phyloP scores from a whole-genome alignment of 108 stramenopile species.

The Skeletonema tropicum region DNA sequence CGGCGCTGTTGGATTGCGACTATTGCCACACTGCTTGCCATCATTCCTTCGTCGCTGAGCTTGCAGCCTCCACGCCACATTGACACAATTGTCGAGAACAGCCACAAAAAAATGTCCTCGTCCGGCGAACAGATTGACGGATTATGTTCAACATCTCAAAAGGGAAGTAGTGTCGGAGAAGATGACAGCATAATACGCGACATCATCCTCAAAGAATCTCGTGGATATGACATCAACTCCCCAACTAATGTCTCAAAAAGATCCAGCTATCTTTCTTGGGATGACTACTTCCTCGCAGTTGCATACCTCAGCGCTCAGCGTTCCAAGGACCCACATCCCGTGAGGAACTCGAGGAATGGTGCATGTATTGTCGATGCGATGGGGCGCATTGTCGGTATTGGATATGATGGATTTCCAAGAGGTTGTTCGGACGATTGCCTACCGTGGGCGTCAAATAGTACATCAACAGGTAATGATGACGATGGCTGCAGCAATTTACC shows the following conservation, averaged over 20 bases:
- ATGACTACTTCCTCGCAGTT: slow-evolving; percentile 96
- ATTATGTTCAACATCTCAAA: not conserved
- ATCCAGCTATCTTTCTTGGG: slow-evolving; percentile 87
- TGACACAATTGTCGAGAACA: not conserved
- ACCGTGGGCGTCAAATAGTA: slow-evolving; percentile 72
- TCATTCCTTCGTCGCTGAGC: not conserved
- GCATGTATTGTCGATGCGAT: slow-evolving; percentile 77
- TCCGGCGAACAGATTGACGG: not conserved
- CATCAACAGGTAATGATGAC: slow-evolving; percentile 15
- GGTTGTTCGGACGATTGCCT: slow-evolving; percentile 90
- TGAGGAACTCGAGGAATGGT: slow-evolving; percentile 62
- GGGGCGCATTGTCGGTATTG: slow-evolving; percentile 94
- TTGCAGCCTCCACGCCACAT: not conserved
- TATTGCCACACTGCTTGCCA: not conserved
- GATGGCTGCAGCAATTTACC: slow-evolving; percentile 4
- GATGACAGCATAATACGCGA: slow-evolving; percentile 8
- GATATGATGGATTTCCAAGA: slow-evolving; percentile 97
- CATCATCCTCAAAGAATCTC: slow-evolving; percentile 23
- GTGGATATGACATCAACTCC: slow-evolving; percentile 44
- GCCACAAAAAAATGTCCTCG: not conserved
- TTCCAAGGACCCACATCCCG: slow-evolving; percentile 90
- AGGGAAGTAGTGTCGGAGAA: not conserved
- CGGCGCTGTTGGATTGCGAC: not conserved
- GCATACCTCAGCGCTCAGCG: slow-evolving; percentile 89
- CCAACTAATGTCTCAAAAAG: slow-evolving; percentile 36